These are phyloP conservation scores for Fusarium hostae DNA, from an alignment of 2,329 filamentous ascomycete genomes.

Conservation along the genomic window DNA sequence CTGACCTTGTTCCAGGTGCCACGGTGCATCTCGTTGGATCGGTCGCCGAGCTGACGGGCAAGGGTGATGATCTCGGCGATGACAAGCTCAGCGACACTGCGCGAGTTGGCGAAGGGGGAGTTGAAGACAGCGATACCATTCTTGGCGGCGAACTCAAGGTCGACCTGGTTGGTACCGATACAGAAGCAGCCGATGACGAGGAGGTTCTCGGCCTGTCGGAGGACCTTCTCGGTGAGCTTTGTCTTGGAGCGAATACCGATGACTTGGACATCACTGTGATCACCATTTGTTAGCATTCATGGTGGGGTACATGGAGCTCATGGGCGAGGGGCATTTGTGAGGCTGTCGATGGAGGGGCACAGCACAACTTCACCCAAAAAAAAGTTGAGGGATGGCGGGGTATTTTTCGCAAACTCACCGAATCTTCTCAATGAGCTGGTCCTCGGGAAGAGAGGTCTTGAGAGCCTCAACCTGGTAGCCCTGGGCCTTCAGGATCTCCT, in stretches of 20 bases:
- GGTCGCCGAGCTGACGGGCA: conserved; percentile 91
- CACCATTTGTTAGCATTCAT: conserved; percentile 30
- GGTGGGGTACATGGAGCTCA: conserved; percentile 9
- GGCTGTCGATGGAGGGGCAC: conserved; percentile 29
- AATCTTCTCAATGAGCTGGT: conserved; percentile 97
- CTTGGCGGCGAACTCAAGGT: conserved; percentile 82
- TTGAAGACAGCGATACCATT: conserved; percentile 98
- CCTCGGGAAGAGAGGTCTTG: conserved; percentile 90
- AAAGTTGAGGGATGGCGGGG: conserved; percentile 31
- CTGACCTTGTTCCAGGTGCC: conserved; percentile 99
- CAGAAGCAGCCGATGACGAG: conserved; percentile 98
- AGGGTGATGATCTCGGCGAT: conserved; percentile 93
- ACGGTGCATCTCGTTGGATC: conserved; percentile 91
- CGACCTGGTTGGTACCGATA: conserved; percentile 96
- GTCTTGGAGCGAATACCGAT: conserved; percentile 99
- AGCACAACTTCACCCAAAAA: conserved; percentile 22
- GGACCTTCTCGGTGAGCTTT: conserved; percentile 85
- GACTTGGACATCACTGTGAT: conserved; percentile 85
- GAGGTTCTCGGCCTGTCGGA: conserved; percentile 90
- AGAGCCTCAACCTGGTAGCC: conserved; percentile 96
- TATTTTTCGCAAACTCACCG: conserved; percentile 63
- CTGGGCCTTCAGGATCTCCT: conserved; percentile 82
- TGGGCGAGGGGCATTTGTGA: conserved; percentile 22
- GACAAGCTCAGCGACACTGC: conserved; percentile 94
- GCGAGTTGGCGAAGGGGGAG: conserved; percentile 97